phyloP scores from a whole-genome alignment of 1,139 yeast genomes.

The Debaryomycetaceae sp. region DNA sequence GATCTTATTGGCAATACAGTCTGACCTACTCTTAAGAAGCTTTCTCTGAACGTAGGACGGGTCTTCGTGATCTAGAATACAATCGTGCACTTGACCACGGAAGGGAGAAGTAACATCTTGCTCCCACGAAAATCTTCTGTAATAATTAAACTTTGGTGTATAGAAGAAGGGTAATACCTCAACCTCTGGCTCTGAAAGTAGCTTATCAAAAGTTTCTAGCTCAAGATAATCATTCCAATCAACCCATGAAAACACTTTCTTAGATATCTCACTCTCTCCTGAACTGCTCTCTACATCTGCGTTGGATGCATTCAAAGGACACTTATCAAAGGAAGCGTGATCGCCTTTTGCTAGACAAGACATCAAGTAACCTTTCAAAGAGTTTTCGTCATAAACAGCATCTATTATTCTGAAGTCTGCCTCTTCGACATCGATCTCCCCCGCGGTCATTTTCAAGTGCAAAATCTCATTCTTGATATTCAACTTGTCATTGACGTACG shows the following conservation, averaged over 20 bases:
- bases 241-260: slow-evolving; percentile 63
- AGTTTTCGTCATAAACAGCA: slow-evolving; percentile 62
- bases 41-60: slow-evolving; percentile 53
- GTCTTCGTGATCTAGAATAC: slow-evolving; percentile 55
- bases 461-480: slow-evolving; percentile 53
- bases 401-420: slow-evolving; percentile 72
- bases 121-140: slow-evolving; percentile 54
- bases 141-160: slow-evolving; percentile 75
- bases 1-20: slow-evolving; percentile 45
- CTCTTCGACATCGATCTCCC: slow-evolving; percentile 66
- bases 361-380: slow-evolving; percentile 46
- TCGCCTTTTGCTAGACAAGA: slow-evolving; percentile 29
- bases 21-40: slow-evolving; percentile 38
- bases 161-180: slow-evolving; percentile 61
- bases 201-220: slow-evolving; percentile 50
- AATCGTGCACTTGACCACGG: slow-evolving; percentile 66
- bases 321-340: not conserved
- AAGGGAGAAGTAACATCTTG: slow-evolving; percentile 58
- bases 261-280: slow-evolving; percentile 32
- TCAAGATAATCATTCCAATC: slow-evolving; percentile 82
- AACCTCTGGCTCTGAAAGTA: slow-evolving; percentile 53
- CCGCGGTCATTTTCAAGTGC: slow-evolving; percentile 69
- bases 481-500: slow-evolving; percentile 54
- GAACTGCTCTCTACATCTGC: slow-evolving; percentile 14
- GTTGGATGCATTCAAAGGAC: slow-evolving; percentile 3